These are phyloP conservation scores for Gryganskiella cystojenkinii DNA, from an alignment of 192 early-diverging fungal genomes.

Conservation along the genomic window DNA sequence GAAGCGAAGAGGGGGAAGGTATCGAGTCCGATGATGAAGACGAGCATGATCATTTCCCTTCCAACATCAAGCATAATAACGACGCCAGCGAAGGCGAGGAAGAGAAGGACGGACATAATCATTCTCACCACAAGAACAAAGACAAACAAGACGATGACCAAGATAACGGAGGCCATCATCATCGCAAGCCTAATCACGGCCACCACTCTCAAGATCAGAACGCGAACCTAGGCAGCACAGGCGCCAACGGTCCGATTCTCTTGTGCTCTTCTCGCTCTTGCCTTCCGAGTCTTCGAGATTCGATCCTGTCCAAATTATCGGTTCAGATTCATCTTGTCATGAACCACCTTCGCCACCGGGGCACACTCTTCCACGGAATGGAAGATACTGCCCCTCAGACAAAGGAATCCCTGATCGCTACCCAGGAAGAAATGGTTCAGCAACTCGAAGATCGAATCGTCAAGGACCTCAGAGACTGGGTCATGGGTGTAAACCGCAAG, in stretches of 20 bases:
- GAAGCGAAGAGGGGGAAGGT: not conserved
- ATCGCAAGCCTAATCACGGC: not conserved
- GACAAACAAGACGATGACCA: not conserved
- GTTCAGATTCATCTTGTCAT: slow-evolving; percentile 25
- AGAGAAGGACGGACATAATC: not conserved
- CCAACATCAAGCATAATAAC: not conserved
- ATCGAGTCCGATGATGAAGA: slow-evolving; percentile 12
- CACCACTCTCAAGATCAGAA: slow-evolving; percentile 2
- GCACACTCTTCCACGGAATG: slow-evolving; percentile 20
- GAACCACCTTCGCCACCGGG: slow-evolving; percentile 20
- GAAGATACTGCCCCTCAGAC: slow-evolving; percentile 17
- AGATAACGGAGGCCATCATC: not conserved
- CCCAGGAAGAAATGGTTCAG: slow-evolving; percentile 20
- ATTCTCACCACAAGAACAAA: too few species aligned
- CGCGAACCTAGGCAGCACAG: slow-evolving; percentile 16
- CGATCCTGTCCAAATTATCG: slow-evolving; percentile 21
- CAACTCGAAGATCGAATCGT: slow-evolving; percentile 12
- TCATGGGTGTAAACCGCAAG: slow-evolving; percentile 15
- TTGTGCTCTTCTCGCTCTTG: slow-evolving; percentile 24
- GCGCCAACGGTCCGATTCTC: slow-evolving; percentile 27
- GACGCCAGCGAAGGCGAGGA: not conserved
- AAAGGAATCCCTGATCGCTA: slow-evolving; percentile 13
- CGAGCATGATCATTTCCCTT: slow-evolving; percentile 13
- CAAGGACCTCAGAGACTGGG: slow-evolving; percentile 33
- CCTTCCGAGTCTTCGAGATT: slow-evolving; percentile 24